Conservation (phyloP, 2,329 filamentous ascomycete species). For the Davidsoniella virescens region DNA sequence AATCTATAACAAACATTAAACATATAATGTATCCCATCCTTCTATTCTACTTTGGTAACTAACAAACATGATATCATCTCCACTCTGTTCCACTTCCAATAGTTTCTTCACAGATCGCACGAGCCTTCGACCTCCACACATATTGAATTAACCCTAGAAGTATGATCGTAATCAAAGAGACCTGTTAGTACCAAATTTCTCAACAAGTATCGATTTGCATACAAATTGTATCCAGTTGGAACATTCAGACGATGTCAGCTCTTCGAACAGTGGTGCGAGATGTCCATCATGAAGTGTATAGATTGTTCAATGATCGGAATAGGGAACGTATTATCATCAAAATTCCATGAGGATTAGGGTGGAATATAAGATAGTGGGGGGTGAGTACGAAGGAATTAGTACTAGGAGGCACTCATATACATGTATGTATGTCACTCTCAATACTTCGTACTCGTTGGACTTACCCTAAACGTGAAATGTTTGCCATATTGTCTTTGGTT, state of each 20-base stretch:
- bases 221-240: neutral
- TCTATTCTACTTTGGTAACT: neutral
- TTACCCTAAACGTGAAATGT: too few relatives aligned
- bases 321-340: conserved; percentile 3
- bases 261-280: conserved; percentile 2
- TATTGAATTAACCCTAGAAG: neutral
- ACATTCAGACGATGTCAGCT: conserved; percentile 7
- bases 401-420: too few relatives aligned
- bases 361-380: too few relatives aligned
- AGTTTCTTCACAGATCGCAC: neutral
- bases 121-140: too few relatives aligned
- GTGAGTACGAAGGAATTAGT: too few relatives aligned
- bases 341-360: neutral
- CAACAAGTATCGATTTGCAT: neutral
- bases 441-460: too few relatives aligned
- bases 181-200: neutral
- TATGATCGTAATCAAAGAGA: neutral
- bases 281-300: conserved; percentile 3
- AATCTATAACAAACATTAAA: too few relatives aligned
- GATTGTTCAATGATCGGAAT: conserved; percentile 4
- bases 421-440: too few relatives aligned
- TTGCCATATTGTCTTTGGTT: too few relatives aligned
- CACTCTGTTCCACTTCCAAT: neutral
- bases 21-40: too few relatives aligned
- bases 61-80: neutral